A percentile compares a stretch with the other conserved stretches of the same genome.
These are phyloP conservation scores for Fusarium transvaalense DNA, from an alignment of 2,329 filamentous ascomycete genomes.

Conservation along the genomic window DNA sequence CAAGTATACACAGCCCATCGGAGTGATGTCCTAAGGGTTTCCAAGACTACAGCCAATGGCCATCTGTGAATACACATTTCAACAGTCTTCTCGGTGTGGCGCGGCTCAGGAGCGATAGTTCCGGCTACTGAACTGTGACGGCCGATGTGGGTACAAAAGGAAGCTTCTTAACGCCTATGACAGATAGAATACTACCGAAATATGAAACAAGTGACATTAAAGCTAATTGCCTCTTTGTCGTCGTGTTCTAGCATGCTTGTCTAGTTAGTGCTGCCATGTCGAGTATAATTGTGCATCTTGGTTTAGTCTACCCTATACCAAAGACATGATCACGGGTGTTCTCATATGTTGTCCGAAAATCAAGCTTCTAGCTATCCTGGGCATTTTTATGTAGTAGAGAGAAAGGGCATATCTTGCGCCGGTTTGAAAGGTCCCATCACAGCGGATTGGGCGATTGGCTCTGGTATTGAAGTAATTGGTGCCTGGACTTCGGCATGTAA, in stretches of 20 bases:
- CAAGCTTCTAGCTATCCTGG: neutral
- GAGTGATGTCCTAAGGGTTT: neutral
- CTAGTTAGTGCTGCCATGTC: neutral
- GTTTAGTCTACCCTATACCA: neutral
- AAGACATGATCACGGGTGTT: neutral
- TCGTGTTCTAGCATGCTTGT: neutral
- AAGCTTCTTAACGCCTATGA: neutral
- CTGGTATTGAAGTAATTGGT: no score
- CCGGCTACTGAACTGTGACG: neutral
- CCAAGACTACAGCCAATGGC: neutral
- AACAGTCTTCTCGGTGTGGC: neutral
- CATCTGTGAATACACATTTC: neutral
- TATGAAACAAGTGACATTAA: conserved; percentile 10
- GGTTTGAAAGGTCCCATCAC: no score
- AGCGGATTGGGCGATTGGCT: no score
- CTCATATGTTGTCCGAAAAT: no score
- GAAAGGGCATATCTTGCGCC: neutral
- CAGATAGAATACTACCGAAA: neutral
- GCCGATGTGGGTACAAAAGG: neutral
- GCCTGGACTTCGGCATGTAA: neutral
- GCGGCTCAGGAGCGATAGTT: conserved; percentile 12
- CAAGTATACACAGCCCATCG: neutral
- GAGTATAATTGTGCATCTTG: neutral
- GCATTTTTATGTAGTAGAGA: neutral
- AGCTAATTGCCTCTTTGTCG: conserved; percentile 12